Evolutionary conservation across 2,329 filamentous ascomycete species (phyloP).

Genomic region (Didymella pomorum): DNA sequence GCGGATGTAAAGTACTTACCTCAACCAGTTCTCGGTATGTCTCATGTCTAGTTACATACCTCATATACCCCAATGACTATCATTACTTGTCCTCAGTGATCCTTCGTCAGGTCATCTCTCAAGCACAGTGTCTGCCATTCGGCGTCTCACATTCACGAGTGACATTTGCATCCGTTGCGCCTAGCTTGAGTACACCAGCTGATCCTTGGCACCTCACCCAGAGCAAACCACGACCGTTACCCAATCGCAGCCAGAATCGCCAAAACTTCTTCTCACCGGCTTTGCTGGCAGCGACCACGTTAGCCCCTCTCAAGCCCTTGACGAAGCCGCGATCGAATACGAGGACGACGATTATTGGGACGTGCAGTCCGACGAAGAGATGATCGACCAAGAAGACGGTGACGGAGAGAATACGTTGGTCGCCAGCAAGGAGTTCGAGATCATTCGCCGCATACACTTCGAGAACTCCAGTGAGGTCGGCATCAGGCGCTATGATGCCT

Average conservation of each 20-base stretch:
- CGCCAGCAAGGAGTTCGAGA: conserved; percentile 44
- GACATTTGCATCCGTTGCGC: not conserved
- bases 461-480: conserved; percentile 47
- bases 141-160: not conserved
- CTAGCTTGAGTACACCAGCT: conserved; percentile 25
- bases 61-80: conserved; percentile 46
- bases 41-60: conserved; percentile 50
- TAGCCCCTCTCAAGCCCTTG: conserved; percentile 48
- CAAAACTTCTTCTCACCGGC: conserved; percentile 36
- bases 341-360: conserved; percentile 61
- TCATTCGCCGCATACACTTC: conserved; percentile 49
- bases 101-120: conserved; percentile 6
- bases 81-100: conserved; percentile 35
- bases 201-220: conserved; percentile 31
- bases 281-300: conserved; percentile 53
- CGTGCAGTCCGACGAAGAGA: conserved; percentile 58
- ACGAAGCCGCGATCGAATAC: conserved; percentile 53
- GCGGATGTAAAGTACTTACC: conserved; percentile 50
- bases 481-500: conserved; percentile 56
- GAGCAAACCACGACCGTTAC: conserved; percentile 34
- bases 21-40: conserved; percentile 52
- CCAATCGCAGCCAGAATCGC: conserved; percentile 24
- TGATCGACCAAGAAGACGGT: conserved; percentile 38
- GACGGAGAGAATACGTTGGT: conserved; percentile 33
- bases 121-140: conserved; percentile 13